Percentiles rank a stretch among this genome's conserved stretches.
These are phyloP conservation scores for Monosporozyma siamensis DNA, from an alignment of 805 yeast species.

Conservation along the genomic window DNA sequence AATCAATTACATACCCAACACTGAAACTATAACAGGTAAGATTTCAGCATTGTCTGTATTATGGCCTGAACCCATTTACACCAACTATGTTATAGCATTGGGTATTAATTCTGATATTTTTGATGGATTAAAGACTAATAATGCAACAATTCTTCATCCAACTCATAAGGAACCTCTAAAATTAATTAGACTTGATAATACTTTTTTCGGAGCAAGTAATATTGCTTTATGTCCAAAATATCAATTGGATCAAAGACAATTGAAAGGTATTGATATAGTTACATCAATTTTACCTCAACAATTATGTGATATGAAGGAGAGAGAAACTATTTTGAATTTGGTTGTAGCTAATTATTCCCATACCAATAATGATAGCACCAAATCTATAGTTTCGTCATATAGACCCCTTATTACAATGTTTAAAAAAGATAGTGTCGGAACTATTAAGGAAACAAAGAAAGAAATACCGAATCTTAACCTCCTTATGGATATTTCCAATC, in stretches of 20 bases:
- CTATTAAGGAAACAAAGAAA: not conserved
- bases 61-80: constrained; percentile 17
- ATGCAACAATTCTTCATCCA: constrained; percentile 12
- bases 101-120: constrained; percentile 13
- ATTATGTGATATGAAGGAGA: not conserved
- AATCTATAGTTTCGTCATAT: too few species aligned
- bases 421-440: too few species aligned
- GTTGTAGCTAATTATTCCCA: not conserved
- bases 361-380: too few species aligned
- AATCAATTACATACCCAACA: not conserved
- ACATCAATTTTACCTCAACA: not conserved
- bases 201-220: too few species aligned
- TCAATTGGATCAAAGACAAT: constrained; percentile 8
- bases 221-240: constrained; percentile 22
- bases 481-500: constrained; percentile 2
- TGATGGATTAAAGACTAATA: constrained; percentile 3
- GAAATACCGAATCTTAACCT: not conserved
- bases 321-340: not conserved
- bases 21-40: not conserved
- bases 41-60: constrained; percentile 2
- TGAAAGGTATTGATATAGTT: not conserved
- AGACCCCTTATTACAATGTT: not conserved
- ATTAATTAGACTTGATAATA: constrained; percentile 8
- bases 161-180: constrained; percentile 10
- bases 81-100: constrained; percentile 19